Base-by-base conservation (phyloP, 768 basidiomycete genomes). In the Kockovaella imperatae region DNA sequence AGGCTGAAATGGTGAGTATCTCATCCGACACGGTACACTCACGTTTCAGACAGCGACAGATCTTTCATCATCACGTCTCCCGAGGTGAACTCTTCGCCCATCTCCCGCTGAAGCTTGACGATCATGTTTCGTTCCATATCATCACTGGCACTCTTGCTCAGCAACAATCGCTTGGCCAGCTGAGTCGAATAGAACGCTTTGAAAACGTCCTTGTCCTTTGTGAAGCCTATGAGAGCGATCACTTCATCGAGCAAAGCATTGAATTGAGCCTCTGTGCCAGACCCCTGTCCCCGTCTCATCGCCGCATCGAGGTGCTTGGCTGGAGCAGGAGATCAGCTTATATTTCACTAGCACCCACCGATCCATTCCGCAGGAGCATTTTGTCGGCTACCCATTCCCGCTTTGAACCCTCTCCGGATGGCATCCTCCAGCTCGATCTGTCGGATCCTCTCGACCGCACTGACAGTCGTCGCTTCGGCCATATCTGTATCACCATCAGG, bases 61-160 rank as follows among this genome's bases (percentile, higher is more conserved):
- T 93, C 90, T 52, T 82, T 89, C 75, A 96, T 93, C 93, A 97
- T 93, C 32, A 87, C 81, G 59, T 89, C 87, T 42, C 89, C 88
- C 74, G 84, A 85, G 6, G 84, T 86, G 62, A 97, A 97, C 52
- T 93, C 90, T 10, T 90, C 85, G 66, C 97, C 95, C 60, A 91
- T 93, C 44, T 84, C 93, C 54, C 87, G 82, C 74, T 86, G 87
- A 51, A 99, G 74, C 70, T 84, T 85, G 15, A 59, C 35, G 41
- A 67, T 67, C 65, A 67, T 96, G 53, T 85, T 87, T 38, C 88
- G 83, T 64, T 99, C 95, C 18, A 95, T 93, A 71, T 99, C 95
- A 60, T 99, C 93, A 2, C 91, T 96, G 3, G 93, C 82, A 14
- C 88, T 91, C 20, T 90, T 84, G 21, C 80, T 80, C n/a, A 80